These are phyloP conservation scores for Acidomyces sp. DNA, from an alignment of 495 filamentous ascomycete genomes.

Conservation along the genomic window DNA sequence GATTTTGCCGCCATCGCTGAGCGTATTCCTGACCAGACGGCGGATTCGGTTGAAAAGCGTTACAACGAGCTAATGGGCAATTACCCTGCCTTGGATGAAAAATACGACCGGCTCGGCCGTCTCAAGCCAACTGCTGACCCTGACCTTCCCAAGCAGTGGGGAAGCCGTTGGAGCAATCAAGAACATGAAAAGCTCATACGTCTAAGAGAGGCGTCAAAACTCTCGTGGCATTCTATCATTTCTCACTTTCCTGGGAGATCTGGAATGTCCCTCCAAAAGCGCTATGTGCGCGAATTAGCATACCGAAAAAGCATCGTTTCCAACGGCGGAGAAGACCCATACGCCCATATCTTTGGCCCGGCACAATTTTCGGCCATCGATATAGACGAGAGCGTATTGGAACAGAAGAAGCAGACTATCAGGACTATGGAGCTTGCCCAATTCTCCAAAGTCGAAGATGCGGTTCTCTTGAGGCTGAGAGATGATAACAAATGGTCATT, in stretches of 20 bases:
- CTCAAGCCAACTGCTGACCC: neutral
- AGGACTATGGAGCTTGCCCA: no score
- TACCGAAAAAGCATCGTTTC: slow-evolving; percentile 1
- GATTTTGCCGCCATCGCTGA: slow-evolving; percentile 10
- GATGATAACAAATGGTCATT: no score
- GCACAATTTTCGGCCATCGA: slow-evolving; percentile 1
- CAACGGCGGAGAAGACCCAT: slow-evolving; percentile 9
- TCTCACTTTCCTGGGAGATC: slow-evolving; percentile 8
- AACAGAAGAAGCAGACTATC: neutral
- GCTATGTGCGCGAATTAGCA: slow-evolving; percentile 16
- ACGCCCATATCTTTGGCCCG: slow-evolving; percentile 7
- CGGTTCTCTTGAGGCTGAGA: no score
- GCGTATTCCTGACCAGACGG: slow-evolving; percentile 2
- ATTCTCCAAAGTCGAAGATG: no score
- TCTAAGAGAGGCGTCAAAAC: slow-evolving; percentile 16
- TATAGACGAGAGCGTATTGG: neutral
- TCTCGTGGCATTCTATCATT: slow-evolving; percentile 12
- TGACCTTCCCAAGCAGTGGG: slow-evolving; percentile 1
- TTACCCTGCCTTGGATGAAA: neutral
- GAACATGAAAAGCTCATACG: slow-evolving; percentile 13
- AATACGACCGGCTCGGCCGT: neutral
- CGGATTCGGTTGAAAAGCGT: slow-evolving; percentile 3
- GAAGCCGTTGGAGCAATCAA: slow-evolving; percentile 3
- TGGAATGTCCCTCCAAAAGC: slow-evolving; percentile 16
- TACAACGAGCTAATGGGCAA: slow-evolving; percentile 9